Percentiles rank a stretch among this genome's conserved stretches.
Evolutionary conservation across 2,329 filamentous ascomycete species (phyloP).

Genomic region (Cladosporium sp.): DNA sequence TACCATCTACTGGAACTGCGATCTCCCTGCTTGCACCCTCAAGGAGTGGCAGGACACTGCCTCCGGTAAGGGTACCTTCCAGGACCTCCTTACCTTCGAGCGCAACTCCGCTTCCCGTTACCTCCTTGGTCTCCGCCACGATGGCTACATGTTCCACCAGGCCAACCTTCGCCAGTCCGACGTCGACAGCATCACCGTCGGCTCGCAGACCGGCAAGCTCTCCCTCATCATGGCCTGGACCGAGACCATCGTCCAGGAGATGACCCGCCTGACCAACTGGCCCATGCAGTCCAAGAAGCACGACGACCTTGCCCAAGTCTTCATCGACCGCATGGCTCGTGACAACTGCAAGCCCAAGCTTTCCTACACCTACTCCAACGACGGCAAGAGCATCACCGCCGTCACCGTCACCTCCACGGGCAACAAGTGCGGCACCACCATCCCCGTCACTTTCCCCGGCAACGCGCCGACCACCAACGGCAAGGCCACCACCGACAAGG

Average conservation of each 20-base stretch:
- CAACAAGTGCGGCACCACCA: constrained; percentile 48
- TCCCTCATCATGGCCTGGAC: constrained; percentile 57
- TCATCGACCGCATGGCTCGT: constrained; percentile 51
- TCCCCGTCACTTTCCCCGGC: constrained; percentile 53
- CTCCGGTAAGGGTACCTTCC: constrained; percentile 49
- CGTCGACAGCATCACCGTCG: constrained; percentile 45
- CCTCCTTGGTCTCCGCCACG: constrained; percentile 53
- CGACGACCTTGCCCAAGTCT: constrained; percentile 50
- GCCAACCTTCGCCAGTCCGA: constrained; percentile 54
- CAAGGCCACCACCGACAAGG: constrained; percentile 38
- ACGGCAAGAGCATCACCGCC: constrained; percentile 44
- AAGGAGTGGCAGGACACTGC: constrained; percentile 60
- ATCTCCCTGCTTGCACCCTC: constrained; percentile 52
- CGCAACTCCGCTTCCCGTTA: constrained; percentile 53
- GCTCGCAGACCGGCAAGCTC: constrained; percentile 43
- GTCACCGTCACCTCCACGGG: constrained; percentile 48
- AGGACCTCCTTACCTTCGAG: constrained; percentile 49
- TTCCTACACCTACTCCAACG: constrained; percentile 41
- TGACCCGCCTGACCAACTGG: constrained; percentile 52
- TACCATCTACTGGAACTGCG: constrained; percentile 63
- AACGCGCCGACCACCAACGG: constrained; percentile 34
- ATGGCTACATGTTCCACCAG: constrained; percentile 62
- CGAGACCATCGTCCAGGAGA: constrained; percentile 51
- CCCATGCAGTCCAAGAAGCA: constrained; percentile 55
- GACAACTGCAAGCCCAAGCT: constrained; percentile 50